phyloP scores from a whole-genome alignment of 345 rosid genomes.

The Aquilaria sinensis region DNA sequence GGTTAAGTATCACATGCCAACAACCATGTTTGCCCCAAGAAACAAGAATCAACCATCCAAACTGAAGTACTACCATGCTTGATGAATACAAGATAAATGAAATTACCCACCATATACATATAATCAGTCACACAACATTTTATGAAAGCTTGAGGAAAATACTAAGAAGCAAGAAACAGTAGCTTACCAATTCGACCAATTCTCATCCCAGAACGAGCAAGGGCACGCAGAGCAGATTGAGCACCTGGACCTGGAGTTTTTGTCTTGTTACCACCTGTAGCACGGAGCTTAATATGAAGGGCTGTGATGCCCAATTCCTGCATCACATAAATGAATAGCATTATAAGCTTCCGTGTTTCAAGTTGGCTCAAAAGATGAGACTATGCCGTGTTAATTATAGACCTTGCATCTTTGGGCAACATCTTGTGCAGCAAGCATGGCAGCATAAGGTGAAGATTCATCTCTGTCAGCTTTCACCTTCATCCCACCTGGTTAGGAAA shows the following conservation, averaged over 20 bases:
- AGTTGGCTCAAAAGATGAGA: neutral
- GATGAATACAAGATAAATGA: too few species aligned
- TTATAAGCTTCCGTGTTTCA: neutral
- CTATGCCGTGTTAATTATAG: neutral
- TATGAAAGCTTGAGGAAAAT: too few species aligned
- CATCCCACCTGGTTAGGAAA: constrained; percentile 35
- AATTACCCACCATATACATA: too few species aligned
- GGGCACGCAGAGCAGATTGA: constrained; percentile 76
- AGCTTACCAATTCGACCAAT: constrained; percentile 71
- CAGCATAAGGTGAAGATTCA: constrained; percentile 52
- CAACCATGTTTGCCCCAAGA: too few species aligned
- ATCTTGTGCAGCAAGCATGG: constrained; percentile 58
- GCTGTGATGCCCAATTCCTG: constrained; percentile 69
- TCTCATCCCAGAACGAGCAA: constrained; percentile 87
- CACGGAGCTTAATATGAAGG: constrained; percentile 77
- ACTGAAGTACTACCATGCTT: too few species aligned
- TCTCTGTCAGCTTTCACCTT: constrained; percentile 57
- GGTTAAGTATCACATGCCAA: too few species aligned
- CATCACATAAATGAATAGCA: neutral
- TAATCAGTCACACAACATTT: too few species aligned
- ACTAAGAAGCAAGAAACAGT: too few species aligned
- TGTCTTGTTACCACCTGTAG: constrained; percentile 84
- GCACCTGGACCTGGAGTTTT: constrained; percentile 93
- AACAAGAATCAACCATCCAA: too few species aligned
- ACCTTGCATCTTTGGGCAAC: constrained; percentile 54